These are phyloP conservation scores for Penicilliopsis zonata DNA, from an alignment of 495 filamentous ascomycete genomes.

Conservation along the genomic window DNA sequence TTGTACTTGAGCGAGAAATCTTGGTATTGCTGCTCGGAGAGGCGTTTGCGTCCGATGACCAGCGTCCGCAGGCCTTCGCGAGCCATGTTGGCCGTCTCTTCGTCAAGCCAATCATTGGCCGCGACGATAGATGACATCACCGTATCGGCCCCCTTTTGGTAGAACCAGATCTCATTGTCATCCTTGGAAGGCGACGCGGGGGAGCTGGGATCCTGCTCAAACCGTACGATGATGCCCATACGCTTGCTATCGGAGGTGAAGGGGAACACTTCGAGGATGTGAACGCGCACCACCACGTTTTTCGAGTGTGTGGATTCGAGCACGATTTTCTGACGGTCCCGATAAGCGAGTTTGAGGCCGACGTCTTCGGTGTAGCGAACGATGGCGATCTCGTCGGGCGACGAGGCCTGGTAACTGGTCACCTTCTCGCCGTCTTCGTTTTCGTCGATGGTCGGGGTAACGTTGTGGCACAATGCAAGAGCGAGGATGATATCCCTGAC, in stretches of 20 bases:
- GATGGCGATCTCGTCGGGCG: conserved; percentile 97
- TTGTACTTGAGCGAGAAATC: conserved; percentile 67
- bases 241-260: conserved; percentile 96
- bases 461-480: conserved; percentile 91
- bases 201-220: conserved; percentile 38
- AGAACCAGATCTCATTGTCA: conserved; percentile 87
- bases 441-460: conserved; percentile 83
- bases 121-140: conserved; percentile 92
- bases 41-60: conserved; percentile 76
- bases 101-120: conserved; percentile 95
- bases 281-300: conserved; percentile 68
- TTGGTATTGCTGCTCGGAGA: conserved; percentile 64
- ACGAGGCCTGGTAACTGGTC: conserved; percentile 90
- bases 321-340: conserved; percentile 74
- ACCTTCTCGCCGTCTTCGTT: conserved; percentile 63
- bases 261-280: conserved; percentile 88
- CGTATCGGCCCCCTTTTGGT: conserved; percentile 95
- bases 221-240: conserved; percentile 96
- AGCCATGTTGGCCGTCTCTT: conserved; percentile 98
- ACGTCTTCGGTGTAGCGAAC: conserved; percentile 92
- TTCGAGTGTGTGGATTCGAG: conserved; percentile 72
- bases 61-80: conserved; percentile 90
- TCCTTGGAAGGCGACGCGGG: conserved; percentile 23
- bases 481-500: conserved; percentile 87
- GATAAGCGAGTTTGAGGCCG: conserved; percentile 71